Base-by-base conservation (phyloP, 495 filamentous ascomycete species). In the Penicillium crystallinum region DNA sequence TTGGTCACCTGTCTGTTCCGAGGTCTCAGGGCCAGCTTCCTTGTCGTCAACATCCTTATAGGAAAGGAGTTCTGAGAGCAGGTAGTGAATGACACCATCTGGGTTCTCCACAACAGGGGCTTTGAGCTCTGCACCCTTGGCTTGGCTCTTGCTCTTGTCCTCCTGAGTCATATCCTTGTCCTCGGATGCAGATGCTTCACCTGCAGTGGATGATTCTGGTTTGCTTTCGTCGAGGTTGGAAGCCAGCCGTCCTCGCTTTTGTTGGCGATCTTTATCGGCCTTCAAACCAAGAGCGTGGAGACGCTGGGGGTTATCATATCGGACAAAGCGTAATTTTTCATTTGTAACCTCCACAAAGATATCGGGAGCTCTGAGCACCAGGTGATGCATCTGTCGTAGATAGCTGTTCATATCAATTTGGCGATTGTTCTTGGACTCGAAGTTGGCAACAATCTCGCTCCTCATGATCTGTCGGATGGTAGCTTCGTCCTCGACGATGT, bases 11-110 rank as follows among this genome's bases (percentile, higher is more conserved):
- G 62, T 33, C 39, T 55, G 41, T n/a, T 90, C 84, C 46, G 81
- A 77, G 9, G 61, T 43, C n/a, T 77, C 57, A 6, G 70, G 53
- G 10, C 74, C 46, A 33, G 69, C 52, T 51, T 90, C 87, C 57
- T 87, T 90, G 62, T 93, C 90, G 36, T 92, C 90, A 10, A 95
- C 89, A 58, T 96, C 90, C 61, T 85, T 86, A 66, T 96, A 97
- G 47, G 91, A 88, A 17, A 97, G 74, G 34, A 99, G 76, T 64
- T 99, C 92, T 38, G 86, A 91, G n/a, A 97, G 82, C 17, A 99
- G 76, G 71, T 95, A 97, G 61, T 96, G 90, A 52, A 97, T 86
- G 12, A 99, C 95, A 6, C 93, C 93, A 68, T 97, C 95, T 0
- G 95, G 89, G 53, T 92, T 87, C 66, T 96, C 91, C 3, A 97